Percentiles rank a stretch among this genome's conserved stretches.
Conservation (phyloP, 371 early-diverging fungal genomes). For the Mortierella sp. region DNA sequence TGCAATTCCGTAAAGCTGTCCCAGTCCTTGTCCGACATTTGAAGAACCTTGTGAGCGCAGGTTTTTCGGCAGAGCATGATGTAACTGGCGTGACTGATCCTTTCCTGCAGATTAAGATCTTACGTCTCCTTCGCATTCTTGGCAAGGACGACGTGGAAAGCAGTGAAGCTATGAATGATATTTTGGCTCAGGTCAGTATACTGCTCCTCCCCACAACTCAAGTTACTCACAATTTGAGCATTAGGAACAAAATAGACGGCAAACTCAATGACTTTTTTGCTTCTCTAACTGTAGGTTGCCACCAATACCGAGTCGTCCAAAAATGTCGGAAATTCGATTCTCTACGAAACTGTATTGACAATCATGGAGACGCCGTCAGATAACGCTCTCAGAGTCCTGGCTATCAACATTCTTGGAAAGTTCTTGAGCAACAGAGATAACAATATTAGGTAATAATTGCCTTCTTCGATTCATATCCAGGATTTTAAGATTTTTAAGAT, state of each 20-base stretch:
- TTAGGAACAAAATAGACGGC: not conserved
- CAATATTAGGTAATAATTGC: slow-evolving; percentile 84
- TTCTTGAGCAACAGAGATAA: slow-evolving; percentile 96
- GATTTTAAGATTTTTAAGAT: not conserved
- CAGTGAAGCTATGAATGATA: slow-evolving; percentile 97
- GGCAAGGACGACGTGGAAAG: slow-evolving; percentile 88
- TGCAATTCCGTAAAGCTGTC: slow-evolving; percentile 75
- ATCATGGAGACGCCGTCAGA: slow-evolving; percentile 97
- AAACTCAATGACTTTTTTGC: not conserved
- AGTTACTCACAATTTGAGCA: not conserved
- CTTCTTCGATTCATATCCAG: not conserved
- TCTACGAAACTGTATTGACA: slow-evolving; percentile 96
- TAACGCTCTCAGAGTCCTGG: slow-evolving; percentile 91
- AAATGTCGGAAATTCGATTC: slow-evolving; percentile 96
- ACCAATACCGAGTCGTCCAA: slow-evolving; percentile 95
- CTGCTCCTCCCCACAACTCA: not conserved
- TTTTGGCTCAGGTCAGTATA: slow-evolving; percentile 87
- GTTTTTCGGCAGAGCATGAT: slow-evolving; percentile 96
- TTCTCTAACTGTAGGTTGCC: slow-evolving; percentile 76
- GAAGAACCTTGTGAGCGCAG: slow-evolving; percentile 88
- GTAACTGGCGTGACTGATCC: slow-evolving; percentile 97
- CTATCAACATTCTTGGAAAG: slow-evolving; percentile 96
- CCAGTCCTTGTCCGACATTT: slow-evolving; percentile 90
- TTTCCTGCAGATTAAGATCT: slow-evolving; percentile 95
- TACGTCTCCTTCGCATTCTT: slow-evolving; percentile 90